These are phyloP conservation scores for Anisodus tanguticus DNA, from an alignment of 257 asterid species.

Conservation along the genomic window DNA sequence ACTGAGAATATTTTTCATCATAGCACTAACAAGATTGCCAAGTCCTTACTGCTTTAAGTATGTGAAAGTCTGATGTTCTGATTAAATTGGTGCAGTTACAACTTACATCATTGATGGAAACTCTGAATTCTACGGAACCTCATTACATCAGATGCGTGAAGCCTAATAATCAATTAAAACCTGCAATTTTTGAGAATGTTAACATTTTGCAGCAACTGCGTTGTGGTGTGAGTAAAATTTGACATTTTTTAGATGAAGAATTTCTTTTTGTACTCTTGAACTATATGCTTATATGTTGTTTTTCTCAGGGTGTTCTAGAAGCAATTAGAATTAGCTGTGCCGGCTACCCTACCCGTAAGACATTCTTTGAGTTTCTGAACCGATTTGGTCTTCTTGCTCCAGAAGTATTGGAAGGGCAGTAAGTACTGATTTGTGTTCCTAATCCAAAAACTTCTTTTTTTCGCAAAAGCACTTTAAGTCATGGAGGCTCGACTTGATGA, in stretches of 20 bases:
- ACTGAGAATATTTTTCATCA: constrained; percentile 24
- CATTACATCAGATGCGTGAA: constrained; percentile 98
- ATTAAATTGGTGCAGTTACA: constrained; percentile 66
- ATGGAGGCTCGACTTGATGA: neutral
- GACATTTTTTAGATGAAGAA: constrained; percentile 21
- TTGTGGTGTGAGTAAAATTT: constrained; percentile 86
- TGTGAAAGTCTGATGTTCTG: constrained; percentile 40
- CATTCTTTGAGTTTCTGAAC: constrained; percentile 81
- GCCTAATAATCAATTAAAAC: constrained; percentile 93
- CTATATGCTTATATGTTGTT: neutral
- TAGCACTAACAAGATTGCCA: neutral
- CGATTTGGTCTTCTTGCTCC: constrained; percentile 94
- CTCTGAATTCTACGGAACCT: constrained; percentile 93
- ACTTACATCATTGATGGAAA: constrained; percentile 94
- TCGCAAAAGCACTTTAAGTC: neutral
- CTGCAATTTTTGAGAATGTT: constrained; percentile 88
- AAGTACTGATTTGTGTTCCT: constrained; percentile 25
- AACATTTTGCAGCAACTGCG: constrained; percentile 94
- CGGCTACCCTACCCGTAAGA: constrained; percentile 95
- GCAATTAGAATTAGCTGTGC: constrained; percentile 98
- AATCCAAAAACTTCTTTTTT: neutral
- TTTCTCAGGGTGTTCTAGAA: constrained; percentile 40
- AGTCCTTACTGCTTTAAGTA: neutral
- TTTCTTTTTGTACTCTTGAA: constrained; percentile 16
- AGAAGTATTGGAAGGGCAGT: constrained; percentile 34